Percentiles rank a stretch among this genome's conserved stretches.
phyloP scores from a whole-genome alignment of 2,329 filamentous ascomycete species.

The Claviceps digitariae region DNA sequence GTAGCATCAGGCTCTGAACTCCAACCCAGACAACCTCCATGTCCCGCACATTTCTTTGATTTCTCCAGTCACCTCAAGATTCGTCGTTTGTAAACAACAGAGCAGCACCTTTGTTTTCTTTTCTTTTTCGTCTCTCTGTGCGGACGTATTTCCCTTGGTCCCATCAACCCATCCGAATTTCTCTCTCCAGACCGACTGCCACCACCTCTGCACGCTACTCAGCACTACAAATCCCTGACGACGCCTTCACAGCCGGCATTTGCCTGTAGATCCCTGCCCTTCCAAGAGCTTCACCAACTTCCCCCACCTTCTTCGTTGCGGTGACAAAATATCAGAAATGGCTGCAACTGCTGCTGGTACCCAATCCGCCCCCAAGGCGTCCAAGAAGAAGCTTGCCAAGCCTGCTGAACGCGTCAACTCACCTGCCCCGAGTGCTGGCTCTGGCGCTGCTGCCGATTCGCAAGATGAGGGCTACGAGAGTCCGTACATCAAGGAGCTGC shows the following conservation, averaged over 20 bases:
- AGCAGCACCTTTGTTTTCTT: neutral
- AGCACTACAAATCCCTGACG: neutral
- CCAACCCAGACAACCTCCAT: neutral
- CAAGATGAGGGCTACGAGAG: constrained; percentile 54
- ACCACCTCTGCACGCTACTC: neutral
- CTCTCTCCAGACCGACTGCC: neutral
- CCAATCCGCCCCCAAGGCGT: constrained; percentile 49
- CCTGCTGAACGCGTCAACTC: constrained; percentile 38
- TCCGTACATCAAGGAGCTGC: constrained; percentile 72
- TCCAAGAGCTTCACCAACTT: constrained; percentile 5
- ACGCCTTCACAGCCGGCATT: neutral
- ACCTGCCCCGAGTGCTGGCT: constrained; percentile 34
- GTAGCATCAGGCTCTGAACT: constrained; percentile 6
- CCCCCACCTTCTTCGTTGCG: constrained; percentile 4
- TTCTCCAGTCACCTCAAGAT: constrained; percentile 1
- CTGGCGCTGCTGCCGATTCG: constrained; percentile 38
- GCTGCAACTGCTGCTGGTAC: constrained; percentile 47
- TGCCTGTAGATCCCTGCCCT: neutral
- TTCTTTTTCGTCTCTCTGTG: neutral
- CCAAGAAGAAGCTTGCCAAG: constrained; percentile 53
- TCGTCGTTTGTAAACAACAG: neutral
- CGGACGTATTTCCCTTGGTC: neutral
- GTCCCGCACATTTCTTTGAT: neutral
- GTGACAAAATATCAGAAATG: constrained; percentile 26
- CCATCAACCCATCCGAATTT: neutral